These are phyloP conservation scores for Jackrogersella multiformis DNA, from an alignment of 495 filamentous ascomycete genomes.

Conservation along the genomic window DNA sequence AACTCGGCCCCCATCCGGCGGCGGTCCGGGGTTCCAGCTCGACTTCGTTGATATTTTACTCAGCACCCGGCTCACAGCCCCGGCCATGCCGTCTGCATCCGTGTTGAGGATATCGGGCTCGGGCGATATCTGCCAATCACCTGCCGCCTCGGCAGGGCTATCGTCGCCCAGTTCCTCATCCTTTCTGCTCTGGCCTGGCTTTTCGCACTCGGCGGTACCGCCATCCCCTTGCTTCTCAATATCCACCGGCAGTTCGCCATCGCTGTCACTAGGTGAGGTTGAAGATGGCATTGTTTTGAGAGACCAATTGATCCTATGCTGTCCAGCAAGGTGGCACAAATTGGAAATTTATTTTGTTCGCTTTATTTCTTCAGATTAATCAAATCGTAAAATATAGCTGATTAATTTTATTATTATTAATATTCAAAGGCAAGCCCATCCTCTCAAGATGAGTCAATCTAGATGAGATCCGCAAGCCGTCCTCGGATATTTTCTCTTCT, in stretches of 20 bases:
- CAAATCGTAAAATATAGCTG: no score
- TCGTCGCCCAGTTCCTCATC: slow-evolving; percentile 10
- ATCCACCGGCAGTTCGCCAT: slow-evolving; percentile 39
- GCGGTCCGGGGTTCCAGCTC: slow-evolving; percentile 57
- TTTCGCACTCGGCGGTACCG: not conserved
- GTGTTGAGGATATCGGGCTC: slow-evolving; percentile 40
- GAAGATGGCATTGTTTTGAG: slow-evolving; percentile 29
- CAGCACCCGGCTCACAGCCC: slow-evolving; percentile 44
- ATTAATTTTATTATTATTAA: not conserved
- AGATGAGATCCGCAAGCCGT: slow-evolving; percentile 1
- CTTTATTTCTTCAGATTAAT: not conserved
- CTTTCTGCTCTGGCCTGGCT: not conserved
- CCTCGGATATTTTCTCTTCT: slow-evolving; percentile 5
- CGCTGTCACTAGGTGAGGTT: slow-evolving; percentile 31
- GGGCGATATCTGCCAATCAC: slow-evolving; percentile 35
- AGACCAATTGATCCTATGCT: not conserved
- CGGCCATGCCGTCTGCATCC: slow-evolving; percentile 42
- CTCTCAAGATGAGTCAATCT: not conserved
- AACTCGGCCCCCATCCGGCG: slow-evolving; percentile 61
- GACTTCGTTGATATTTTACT: slow-evolving; percentile 53
- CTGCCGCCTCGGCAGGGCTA: slow-evolving; percentile 6
- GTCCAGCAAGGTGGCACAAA: not conserved
- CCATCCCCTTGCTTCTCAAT: slow-evolving; percentile 34
- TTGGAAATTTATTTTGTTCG: not conserved
- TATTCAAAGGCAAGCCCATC: no score